Percentiles rank a stretch among this genome's conserved stretches.
These are phyloP conservation scores for Orbilia blumenaviensis DNA, from an alignment of 2,329 filamentous ascomycete species.

Conservation along the genomic window DNA sequence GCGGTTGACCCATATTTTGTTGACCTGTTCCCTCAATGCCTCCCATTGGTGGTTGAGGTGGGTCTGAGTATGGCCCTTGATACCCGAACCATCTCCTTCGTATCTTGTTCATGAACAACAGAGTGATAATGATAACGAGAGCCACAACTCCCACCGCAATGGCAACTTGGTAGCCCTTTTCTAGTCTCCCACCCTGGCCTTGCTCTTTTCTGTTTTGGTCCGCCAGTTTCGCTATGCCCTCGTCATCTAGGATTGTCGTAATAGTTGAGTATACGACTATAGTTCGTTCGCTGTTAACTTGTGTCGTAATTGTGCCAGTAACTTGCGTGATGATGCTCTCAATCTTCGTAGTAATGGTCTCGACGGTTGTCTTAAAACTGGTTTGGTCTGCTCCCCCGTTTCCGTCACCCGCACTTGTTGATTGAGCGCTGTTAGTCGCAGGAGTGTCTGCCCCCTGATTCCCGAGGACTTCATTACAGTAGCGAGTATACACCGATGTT, in stretches of 20 bases:
- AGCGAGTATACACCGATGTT: slow-evolving; percentile 23
- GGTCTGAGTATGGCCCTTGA: neutral
- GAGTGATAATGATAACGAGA: slow-evolving; percentile 21
- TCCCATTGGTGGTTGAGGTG: slow-evolving; percentile 11
- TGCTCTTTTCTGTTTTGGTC: neutral
- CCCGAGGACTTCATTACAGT: slow-evolving; percentile 3
- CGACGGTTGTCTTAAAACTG: slow-evolving; percentile 7
- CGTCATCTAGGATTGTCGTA: slow-evolving; percentile 25
- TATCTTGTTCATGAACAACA: slow-evolving; percentile 38
- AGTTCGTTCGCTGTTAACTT: slow-evolving; percentile 17
- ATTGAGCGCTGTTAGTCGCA: neutral
- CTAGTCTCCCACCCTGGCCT: slow-evolving; percentile 12
- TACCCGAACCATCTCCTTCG: slow-evolving; percentile 35
- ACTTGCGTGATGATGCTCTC: slow-evolving; percentile 3
- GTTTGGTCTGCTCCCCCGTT: neutral
- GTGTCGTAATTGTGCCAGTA: slow-evolving; percentile 25
- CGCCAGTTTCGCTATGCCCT: slow-evolving; percentile 1
- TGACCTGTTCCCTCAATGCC: slow-evolving; percentile 30
- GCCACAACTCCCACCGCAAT: slow-evolving; percentile 37
- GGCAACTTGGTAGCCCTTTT: slow-evolving; percentile 29
- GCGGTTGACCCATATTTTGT: slow-evolving; percentile 3
- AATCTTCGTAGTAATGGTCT: slow-evolving; percentile 23
- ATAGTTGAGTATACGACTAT: slow-evolving; percentile 16
- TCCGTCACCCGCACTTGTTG: neutral
- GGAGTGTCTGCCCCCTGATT: neutral